Percentiles rank a stretch among this genome's conserved stretches.
Conservation (phyloP, 139 green algal species). For the Pedinophyceae sp. region DNA sequence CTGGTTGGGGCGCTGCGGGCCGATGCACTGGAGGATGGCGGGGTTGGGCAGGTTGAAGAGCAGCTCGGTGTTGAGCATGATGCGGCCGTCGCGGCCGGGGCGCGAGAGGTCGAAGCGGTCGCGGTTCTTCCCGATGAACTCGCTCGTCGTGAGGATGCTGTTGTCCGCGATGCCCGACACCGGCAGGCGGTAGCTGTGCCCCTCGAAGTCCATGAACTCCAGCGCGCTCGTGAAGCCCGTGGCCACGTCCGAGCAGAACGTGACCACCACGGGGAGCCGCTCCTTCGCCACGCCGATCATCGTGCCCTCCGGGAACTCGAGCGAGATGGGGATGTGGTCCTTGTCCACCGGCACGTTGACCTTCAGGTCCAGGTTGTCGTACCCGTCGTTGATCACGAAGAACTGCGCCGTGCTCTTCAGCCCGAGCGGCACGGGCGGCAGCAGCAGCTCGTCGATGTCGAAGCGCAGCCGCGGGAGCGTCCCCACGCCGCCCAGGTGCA, state of each 20-base stretch:
- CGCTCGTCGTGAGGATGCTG: constrained; percentile 35
- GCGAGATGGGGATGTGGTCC: constrained; percentile 29
- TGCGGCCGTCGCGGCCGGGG: no score
- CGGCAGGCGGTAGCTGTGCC: constrained; percentile 23
- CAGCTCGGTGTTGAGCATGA: neutral
- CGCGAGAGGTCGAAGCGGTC: neutral
- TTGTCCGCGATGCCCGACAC: constrained; percentile 51
- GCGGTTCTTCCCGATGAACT: constrained; percentile 23
- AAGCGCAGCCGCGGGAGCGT: constrained; percentile 8
- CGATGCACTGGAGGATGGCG: neutral
- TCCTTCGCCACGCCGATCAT: constrained; percentile 60
- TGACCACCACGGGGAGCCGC: constrained; percentile 46
- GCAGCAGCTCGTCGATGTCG: constrained; percentile 13
- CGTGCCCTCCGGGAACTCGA: constrained; percentile 49
- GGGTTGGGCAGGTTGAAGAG: neutral
- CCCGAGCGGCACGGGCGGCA: constrained; percentile 33
- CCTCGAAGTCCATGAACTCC: constrained; percentile 61
- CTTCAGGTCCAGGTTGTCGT: constrained; percentile 68
- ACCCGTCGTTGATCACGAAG: constrained; percentile 50
- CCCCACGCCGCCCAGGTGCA: constrained; percentile 11
- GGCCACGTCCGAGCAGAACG: constrained; percentile 32
- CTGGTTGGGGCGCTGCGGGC: neutral
- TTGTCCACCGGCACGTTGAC: constrained; percentile 35
- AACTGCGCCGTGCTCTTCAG: constrained; percentile 27
- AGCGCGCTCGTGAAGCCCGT: constrained; percentile 53